Conservation (phyloP, 2,329 filamentous ascomycete genomes). For the Fusarium papillatum region DNA sequence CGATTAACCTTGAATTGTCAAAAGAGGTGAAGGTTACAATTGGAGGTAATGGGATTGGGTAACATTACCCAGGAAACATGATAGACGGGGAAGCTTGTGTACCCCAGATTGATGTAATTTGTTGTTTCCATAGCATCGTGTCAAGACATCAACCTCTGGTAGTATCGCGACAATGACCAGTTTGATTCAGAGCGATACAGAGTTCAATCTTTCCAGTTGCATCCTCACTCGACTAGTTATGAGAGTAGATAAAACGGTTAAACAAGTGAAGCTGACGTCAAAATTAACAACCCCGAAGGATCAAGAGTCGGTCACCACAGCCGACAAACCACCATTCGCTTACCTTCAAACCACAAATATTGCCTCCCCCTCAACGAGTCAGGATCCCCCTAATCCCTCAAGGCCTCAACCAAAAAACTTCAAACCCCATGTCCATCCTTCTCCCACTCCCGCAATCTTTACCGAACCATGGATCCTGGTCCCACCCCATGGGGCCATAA, state of each 20-base stretch:
- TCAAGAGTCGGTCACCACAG: neutral
- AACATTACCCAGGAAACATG: no score
- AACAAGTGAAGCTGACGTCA: neutral
- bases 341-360: neutral
- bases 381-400: slow-evolving; percentile 11
- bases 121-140: neutral
- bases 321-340: neutral
- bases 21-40: neutral
- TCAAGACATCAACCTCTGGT: neutral
- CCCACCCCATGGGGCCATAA: slow-evolving; percentile 7
- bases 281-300: neutral
- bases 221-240: no score
- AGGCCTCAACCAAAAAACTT: neutral
- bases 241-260: neutral
- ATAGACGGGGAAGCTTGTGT: neutral
- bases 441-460: slow-evolving; percentile 1
- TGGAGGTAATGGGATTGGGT: neutral
- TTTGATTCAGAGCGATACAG: neutral
- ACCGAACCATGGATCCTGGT: slow-evolving; percentile 3
- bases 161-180: neutral
- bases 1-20: neutral
- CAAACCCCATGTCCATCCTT: slow-evolving; percentile 1
- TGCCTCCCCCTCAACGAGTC: slow-evolving; percentile 14
- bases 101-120: neutral
- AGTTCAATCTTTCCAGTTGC: neutral